Evolutionary conservation across 2,329 filamentous ascomycete species (phyloP).

Genomic region (Colletotrichum ledebouriae): DNA sequence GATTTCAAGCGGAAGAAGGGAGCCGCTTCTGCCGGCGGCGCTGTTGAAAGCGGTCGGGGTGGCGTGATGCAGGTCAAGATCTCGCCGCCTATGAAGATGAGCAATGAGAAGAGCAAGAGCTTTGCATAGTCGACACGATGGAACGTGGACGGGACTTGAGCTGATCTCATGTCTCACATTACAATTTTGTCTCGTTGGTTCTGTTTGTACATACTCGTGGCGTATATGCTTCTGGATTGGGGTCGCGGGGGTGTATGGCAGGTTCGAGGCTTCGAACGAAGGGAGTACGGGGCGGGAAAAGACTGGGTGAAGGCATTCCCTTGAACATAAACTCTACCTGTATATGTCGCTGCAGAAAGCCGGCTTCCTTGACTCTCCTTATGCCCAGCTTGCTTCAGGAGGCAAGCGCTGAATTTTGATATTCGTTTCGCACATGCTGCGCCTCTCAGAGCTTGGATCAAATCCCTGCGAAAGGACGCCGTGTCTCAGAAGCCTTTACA

Average conservation of each 20-base stretch:
- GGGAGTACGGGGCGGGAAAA: constrained; percentile 11
- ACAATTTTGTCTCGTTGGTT: too few relatives aligned
- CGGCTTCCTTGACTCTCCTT: constrained; percentile 27
- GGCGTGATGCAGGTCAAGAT: constrained; percentile 16
- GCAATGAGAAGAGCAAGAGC: constrained; percentile 13
- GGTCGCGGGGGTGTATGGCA: not conserved
- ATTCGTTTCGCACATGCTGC: not conserved
- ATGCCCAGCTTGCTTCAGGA: constrained; percentile 35
- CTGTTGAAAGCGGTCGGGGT: constrained; percentile 14
- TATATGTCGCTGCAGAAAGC: constrained; percentile 8
- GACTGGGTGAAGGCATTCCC: not conserved
- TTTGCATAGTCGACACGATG: not conserved
- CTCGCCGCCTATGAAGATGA: not conserved
- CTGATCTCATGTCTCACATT: constrained; percentile 9
- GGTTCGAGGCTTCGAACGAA: not conserved
- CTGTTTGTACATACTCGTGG: not conserved
- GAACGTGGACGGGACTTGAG: not conserved
- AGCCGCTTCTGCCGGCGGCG: not conserved
- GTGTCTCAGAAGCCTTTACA: too few relatives aligned
- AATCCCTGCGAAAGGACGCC: too few relatives aligned
- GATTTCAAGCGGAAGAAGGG: constrained; percentile 24
- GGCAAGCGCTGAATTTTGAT: constrained; percentile 16
- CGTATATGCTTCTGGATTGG: not conserved
- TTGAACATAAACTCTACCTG: not conserved
- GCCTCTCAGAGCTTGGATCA: too few relatives aligned